Base-by-base conservation (phyloP, 805 yeast species). In the Jamesozyma jinghongensis region DNA sequence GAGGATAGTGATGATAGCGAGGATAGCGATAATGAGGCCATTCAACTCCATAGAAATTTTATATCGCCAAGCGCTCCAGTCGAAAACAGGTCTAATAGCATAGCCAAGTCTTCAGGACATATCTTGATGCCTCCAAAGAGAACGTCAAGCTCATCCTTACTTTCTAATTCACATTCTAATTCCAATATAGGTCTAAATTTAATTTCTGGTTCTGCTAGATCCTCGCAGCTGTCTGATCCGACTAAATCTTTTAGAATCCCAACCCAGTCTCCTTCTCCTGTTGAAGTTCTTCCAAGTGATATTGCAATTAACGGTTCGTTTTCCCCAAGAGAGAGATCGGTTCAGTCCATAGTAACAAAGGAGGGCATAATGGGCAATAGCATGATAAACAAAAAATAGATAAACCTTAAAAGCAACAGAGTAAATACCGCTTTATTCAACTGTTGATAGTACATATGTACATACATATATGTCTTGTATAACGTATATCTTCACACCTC, bases 241-340 rank as follows among this genome's bases (percentile, higher is more conserved):
- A 32, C 17, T 11, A 40, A 41, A 31, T 34, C 36, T 3, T 38
- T 49, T 28, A 39, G 44, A 25, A 34, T 47, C 4, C 40, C 45
- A 19, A 41, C 20, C 19, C 43, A 45, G 13, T 37, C 52, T 4
- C 38, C 54, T 12, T 46, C 56, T 10, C 47, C 49, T 13, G 57
- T 56, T 5, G 56, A 51, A 28, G 50, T 47, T 11, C 45, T 44
- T 1, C 39, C 54, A 4, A 53, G 51, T 40, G 75, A 71, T 45
- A 75, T 75, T 19, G 79, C 79, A 2, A 77, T 70, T 3, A 54
- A 57, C 10, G 70, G 70, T 1, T 61, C 52, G 36, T 62, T 65
- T 32, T 50, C 64, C 2, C 59, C 59, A 10, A 45, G 54, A 30
- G 54, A 47, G 38, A 53, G 46, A 10, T 54, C 60, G 0, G 42